A percentile compares a stretch with the other conserved stretches of the same genome.
Conservation (phyloP, 2,329 filamentous ascomycete genomes). For the Stylonectria norvegica region DNA sequence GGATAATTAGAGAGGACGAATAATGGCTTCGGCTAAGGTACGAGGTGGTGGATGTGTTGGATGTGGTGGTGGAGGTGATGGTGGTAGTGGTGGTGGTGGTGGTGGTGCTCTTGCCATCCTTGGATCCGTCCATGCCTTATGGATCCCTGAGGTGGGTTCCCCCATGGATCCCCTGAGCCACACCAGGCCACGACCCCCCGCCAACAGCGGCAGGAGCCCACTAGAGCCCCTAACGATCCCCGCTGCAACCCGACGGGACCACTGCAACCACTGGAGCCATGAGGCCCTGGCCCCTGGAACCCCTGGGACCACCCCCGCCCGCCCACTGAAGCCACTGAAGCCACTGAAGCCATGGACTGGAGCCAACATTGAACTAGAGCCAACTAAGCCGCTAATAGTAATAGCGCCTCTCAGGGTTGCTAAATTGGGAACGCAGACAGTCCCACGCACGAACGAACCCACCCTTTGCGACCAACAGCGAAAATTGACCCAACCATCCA, state of each 20-base stretch:
- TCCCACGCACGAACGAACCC: background rate
- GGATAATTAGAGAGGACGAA: too few species aligned
- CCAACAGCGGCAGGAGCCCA: background rate
- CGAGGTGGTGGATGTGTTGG: too few species aligned
- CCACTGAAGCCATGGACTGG: background rate
- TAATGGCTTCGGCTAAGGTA: too few species aligned
- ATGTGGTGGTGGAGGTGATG: too few species aligned
- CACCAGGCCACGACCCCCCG: background rate
- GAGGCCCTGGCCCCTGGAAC: conserved; percentile 1
- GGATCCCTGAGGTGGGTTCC: too few species aligned
- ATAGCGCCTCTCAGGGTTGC: background rate
- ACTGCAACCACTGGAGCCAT: background rate
- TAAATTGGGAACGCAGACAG: conserved; percentile 1
- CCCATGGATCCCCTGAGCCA: conserved; percentile 2
- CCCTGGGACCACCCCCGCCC: background rate
- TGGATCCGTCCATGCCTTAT: too few species aligned
- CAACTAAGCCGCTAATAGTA: background rate
- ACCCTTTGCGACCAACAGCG: background rate
- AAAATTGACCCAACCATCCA: too few species aligned
- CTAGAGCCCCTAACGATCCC: too few species aligned
- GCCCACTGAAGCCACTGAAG: background rate
- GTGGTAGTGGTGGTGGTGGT: too few species aligned
- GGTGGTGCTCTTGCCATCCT: too few species aligned
- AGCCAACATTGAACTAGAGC: background rate
- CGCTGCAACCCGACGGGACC: too few species aligned